phyloP scores from a whole-genome alignment of 2,329 filamentous ascomycete genomes.

The Neofusicoccum sp. region DNA sequence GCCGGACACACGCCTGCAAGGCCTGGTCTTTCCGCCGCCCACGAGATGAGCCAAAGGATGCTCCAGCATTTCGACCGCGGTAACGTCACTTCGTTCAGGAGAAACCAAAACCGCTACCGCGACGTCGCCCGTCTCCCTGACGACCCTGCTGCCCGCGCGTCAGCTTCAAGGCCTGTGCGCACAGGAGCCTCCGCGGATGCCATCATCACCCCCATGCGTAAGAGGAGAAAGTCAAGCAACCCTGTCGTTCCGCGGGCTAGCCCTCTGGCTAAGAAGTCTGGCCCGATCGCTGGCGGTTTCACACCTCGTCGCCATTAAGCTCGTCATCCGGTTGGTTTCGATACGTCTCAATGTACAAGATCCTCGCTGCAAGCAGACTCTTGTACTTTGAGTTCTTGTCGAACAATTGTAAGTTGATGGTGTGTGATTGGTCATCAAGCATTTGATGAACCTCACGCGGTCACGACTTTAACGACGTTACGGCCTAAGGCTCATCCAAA shows the following conservation, averaged over 20 bases:
- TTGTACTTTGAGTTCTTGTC: not conserved
- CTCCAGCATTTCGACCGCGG: slow-evolving; percentile 44
- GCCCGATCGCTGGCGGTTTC: slow-evolving; percentile 15
- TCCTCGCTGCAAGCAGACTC: not conserved
- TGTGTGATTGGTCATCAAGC: not conserved
- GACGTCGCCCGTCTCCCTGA: slow-evolving; percentile 41
- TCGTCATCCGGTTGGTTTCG: not conserved
- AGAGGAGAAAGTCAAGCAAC: slow-evolving; percentile 26
- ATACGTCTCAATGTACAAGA: not conserved
- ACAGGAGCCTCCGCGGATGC: slow-evolving; percentile 43
- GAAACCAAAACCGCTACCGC: slow-evolving; percentile 42
- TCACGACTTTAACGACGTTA: slow-evolving; percentile 19
- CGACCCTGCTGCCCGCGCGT: slow-evolving; percentile 39
- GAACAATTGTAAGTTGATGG: slow-evolving; percentile 8
- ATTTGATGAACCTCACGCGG: not conserved
- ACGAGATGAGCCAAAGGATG: slow-evolving; percentile 30
- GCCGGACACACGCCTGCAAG: slow-evolving; percentile 36
- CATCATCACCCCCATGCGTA: slow-evolving; percentile 43
- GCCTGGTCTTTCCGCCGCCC: slow-evolving; percentile 23
- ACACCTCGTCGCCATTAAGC: slow-evolving; percentile 11
- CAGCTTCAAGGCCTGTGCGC: slow-evolving; percentile 39
- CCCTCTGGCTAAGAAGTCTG: slow-evolving; percentile 18
- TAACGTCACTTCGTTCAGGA: slow-evolving; percentile 44
- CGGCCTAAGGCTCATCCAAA: slow-evolving; percentile 10
- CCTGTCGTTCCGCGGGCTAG: slow-evolving; percentile 13